Evolutionary conservation across 768 basidiomycete genomes (phyloP), one percentile per base, ranked within the genome.

Genomic region (Tricholoma matsutake): DNA sequence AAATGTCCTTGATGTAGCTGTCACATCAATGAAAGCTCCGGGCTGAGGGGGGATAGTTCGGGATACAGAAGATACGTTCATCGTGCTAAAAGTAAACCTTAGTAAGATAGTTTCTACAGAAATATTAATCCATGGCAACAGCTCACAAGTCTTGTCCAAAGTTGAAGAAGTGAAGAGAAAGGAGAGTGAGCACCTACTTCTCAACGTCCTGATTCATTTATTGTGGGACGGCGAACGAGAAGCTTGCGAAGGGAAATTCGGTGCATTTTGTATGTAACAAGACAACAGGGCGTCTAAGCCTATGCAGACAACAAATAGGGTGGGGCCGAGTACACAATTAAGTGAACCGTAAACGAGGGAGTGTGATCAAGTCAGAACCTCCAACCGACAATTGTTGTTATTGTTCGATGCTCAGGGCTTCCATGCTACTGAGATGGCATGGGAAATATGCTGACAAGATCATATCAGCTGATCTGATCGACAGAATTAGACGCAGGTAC

Each of bases 1-100:
- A 51, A 67, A 65, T 59, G 45, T 22, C 39, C 57, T 64, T 22
- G 60, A 54, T 10, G 60, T 31, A 31, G 35, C 14, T 8, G 22
- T 52, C 8, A 13, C 59, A 18, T 61, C 61, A 43, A 47, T 56
- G n/a, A 58, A 49, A 37, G 57, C 55, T 7, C 43, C 49, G 25
- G 34, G 31, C 29, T 31, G 29, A 14, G 35, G 45, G 25, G 41
- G 60, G 28, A 20, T 45, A 49, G 29, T 32, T 6, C 29, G 54
- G 20, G 32, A 20, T 35, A 29, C n/a, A 25, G 60, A 25, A 2
- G 31, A 39, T 20, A 35, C 37, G 2, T 39, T 56, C 41, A 57
- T 43, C 25, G 20, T 57, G 32, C 51, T 52, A n/a, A n/a, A n/a
- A 8, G 28, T 29, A 6, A 11, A 8, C 13, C 28, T 7, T 32